Evolutionary conservation across 352 stramenopile genomes (phyloP), one percentile per base, ranked within the genome.

Genomic region (Blastocystis hominis): DNA sequence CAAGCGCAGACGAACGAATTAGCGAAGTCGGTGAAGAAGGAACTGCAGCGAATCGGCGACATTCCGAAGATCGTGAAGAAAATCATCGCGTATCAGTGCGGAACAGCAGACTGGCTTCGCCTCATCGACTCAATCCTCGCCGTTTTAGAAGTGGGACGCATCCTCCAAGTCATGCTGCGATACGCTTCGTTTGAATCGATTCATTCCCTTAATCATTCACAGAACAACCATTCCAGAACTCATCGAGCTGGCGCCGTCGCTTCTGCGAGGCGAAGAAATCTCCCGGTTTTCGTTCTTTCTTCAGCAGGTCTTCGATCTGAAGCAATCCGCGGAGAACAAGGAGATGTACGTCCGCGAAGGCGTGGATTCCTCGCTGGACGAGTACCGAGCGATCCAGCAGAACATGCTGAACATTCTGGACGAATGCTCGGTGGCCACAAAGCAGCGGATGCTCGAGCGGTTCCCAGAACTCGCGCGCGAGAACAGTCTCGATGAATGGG

Each of bases 291-390:
- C 44, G 2, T 46, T 84, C 17, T 64, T 84, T n/a, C 47, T 84
- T n/a, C 72, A 84, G 47, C 53, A 68, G n/a, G 10, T 84, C 3
- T 68, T 84, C 34, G 72, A 84, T 40, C 20, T 30, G 38, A 59
- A 84, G 36, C 50, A 50, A 15, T 68, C 72, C 1, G 15, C 10
- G 10, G 72, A 84, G 50, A 47, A 44, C 5, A 84, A 84, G 36
- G 72, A 84, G 46, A 24, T 84, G n/a, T 3, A 66, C 13, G 42
- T 84, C 10, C 50, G 72, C 20, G 72, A 84, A 3, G 72, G 72
- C 34, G 72, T 84, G 2, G 72, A 84, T 44, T 50, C 5, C 9
- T n/a, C 2, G n/a, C 47, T 84, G 10, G 72, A 84, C 46, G 17
- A 40, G n/a, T 53, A 84, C 20, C 72, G 72, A 3, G 17, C 2